Conservation (phyloP, 2,329 filamentous ascomycete species). For the Exophiala xenobiotica region DNA sequence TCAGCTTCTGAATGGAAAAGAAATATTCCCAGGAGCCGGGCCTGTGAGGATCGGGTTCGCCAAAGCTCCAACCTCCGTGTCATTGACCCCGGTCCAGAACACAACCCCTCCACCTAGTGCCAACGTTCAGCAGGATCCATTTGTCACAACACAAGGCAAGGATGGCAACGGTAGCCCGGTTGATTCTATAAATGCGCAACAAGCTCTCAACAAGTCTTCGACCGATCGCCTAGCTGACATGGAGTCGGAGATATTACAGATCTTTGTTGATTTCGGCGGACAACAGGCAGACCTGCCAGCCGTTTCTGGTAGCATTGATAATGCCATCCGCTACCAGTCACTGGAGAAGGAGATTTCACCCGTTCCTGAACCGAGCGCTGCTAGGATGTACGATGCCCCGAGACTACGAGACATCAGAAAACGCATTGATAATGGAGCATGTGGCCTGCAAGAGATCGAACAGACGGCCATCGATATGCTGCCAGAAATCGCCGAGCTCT, state of each 20-base stretch:
- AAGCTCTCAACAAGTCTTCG: slow-evolving; percentile 20
- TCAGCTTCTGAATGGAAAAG: slow-evolving; percentile 85
- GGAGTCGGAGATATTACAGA: slow-evolving; percentile 76
- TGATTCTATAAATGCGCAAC: slow-evolving; percentile 21
- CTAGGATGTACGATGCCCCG: slow-evolving; percentile 86
- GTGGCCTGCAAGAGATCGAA: slow-evolving; percentile 84
- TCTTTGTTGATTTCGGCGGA: slow-evolving; percentile 86
- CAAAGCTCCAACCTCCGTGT: slow-evolving; percentile 82
- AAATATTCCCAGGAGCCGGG: slow-evolving; percentile 95
- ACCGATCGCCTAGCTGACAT: slow-evolving; percentile 71
- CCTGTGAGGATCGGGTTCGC: slow-evolving; percentile 96
- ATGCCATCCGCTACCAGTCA: slow-evolving; percentile 69
- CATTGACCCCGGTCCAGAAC: slow-evolving; percentile 80
- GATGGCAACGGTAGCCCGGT: slow-evolving; percentile 36
- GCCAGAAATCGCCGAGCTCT: slow-evolving; percentile 89
- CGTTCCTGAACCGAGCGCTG: slow-evolving; percentile 83
- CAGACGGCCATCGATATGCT: slow-evolving; percentile 91
- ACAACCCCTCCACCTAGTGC: slow-evolving; percentile 85
- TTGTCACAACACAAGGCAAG: slow-evolving; percentile 28
- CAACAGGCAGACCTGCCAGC: slow-evolving; percentile 71
- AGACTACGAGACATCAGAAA: slow-evolving; percentile 95
- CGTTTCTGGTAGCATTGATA: slow-evolving; percentile 72
- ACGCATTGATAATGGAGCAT: slow-evolving; percentile 91
- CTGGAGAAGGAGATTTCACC: slow-evolving; percentile 85
- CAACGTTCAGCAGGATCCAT: slow-evolving; percentile 30